Conservation (phyloP, 768 basidiomycete genomes). For the Mycena floridula region DNA sequence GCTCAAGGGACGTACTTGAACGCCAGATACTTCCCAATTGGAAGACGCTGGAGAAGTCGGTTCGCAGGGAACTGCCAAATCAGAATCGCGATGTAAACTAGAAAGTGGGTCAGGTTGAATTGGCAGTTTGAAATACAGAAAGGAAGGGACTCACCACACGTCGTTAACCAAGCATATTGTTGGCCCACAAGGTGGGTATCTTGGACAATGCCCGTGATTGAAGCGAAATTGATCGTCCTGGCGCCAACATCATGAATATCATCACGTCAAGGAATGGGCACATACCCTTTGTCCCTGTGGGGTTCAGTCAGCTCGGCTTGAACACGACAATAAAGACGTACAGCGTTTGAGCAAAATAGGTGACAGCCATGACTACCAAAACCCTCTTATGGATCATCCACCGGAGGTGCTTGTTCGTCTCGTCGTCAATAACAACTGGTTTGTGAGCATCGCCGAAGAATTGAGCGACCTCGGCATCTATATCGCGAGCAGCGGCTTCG, state of each 20-base stretch:
- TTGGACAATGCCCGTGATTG: slow-evolving; percentile 38
- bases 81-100: slow-evolving; percentile 38
- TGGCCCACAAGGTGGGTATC: slow-evolving; percentile 42
- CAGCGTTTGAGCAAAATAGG: slow-evolving; percentile 30
- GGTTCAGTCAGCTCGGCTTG: too few species aligned
- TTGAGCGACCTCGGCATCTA: slow-evolving; percentile 39
- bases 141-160: slow-evolving; percentile 29
- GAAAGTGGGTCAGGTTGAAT: slow-evolving; percentile 1
- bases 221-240: slow-evolving; percentile 40
- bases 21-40: slow-evolving; percentile 43
- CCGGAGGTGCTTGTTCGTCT: slow-evolving; percentile 33
- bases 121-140: neutral
- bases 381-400: slow-evolving; percentile 43
- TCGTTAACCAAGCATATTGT: slow-evolving; percentile 43
- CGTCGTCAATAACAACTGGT: slow-evolving; percentile 31
- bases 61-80: slow-evolving; percentile 45
- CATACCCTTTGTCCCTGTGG: too few species aligned
- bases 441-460: slow-evolving; percentile 29
- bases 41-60: slow-evolving; percentile 39
- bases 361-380: slow-evolving; percentile 16
- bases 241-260: too few species aligned
- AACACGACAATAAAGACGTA: too few species aligned
- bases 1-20: slow-evolving; percentile 27
- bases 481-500: slow-evolving; percentile 21
- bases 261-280: too few species aligned